Conservation (phyloP, 2,329 filamentous ascomycete species). For the Botryotinia globosa region DNA sequence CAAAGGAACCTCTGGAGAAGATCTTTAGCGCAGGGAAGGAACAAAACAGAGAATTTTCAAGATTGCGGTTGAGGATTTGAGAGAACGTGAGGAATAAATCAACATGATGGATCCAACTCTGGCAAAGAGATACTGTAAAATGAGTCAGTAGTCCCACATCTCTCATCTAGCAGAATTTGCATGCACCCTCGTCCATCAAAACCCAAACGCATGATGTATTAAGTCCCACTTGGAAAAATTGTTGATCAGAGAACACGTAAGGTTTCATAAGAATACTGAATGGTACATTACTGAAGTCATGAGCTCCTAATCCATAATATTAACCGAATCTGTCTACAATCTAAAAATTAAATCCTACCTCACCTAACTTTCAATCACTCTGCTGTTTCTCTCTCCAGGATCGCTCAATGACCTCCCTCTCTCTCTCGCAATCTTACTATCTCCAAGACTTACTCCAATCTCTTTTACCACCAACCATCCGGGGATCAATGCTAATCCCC, state of each 20-base stretch:
- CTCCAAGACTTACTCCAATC: constrained; percentile 32
- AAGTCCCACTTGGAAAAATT: not conserved
- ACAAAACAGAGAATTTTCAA: too few species aligned
- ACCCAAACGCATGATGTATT: not conserved
- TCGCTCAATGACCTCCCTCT: constrained; percentile 14
- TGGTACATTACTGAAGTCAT: not conserved
- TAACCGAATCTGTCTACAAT: not conserved
- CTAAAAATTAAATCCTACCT: not conserved
- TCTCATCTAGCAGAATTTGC: too few species aligned
- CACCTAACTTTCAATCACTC: not conserved
- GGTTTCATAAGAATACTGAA: not conserved
- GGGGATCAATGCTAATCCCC: constrained; percentile 60
- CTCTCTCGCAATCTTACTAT: constrained; percentile 33
- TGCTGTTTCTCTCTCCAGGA: not conserved
- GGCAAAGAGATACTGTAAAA: too few species aligned
- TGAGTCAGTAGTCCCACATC: too few species aligned
- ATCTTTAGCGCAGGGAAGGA: too few species aligned
- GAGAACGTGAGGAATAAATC: too few species aligned
- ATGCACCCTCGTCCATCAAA: not conserved
- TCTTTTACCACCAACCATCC: constrained; percentile 61
- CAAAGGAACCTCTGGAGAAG: too few species aligned
- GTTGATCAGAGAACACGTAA: not conserved
- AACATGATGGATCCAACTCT: too few species aligned
- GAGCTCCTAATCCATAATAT: not conserved
- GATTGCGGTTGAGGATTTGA: too few species aligned